Base-by-base conservation (phyloP, 1,139 yeast species). In the Candida frijolesensis region DNA sequence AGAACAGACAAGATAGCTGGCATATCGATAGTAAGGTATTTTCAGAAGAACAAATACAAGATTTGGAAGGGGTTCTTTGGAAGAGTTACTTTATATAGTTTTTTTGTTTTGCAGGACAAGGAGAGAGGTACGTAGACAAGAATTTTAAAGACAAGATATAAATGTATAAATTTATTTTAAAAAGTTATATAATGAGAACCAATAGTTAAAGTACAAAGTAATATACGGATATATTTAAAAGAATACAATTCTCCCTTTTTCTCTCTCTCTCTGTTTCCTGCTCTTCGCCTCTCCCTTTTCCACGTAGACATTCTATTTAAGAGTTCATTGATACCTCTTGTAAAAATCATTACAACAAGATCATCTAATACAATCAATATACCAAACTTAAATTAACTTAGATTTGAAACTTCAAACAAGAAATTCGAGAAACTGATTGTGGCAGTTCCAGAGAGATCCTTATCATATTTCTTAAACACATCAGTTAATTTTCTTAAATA, bases 1-100 rank as follows among this genome's bases (percentile, higher is more conserved):
- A 91, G 71, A 86, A 90, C 5, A 82, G 99, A 58, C 96, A 92
- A 52, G 99, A 95, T 63, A 90, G 97, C 0, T 95, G 99, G 99
- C 96, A 89, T 59, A 80, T 90, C 55, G 99, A 95, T 65, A 81
- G 89, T 53, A 78, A 78, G 59, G 84, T 83, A 7, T 95, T 95
- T 66, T 82, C 85, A 6, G 83, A 80, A 47, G 89, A 86, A 12
- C 96, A 94, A 67, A 75, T 91, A 47, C 96, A 91, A 61, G 97
- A 91, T 65, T 74, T 95, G 50, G 98, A 94, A 66, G 99, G 99
- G 42, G 97, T 94, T 3, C 72, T 92, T 41, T 87, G 96, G 88
- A 88, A 89, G 66, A 89, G 96, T 65, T 95, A 95, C 64, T 92
- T 91, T 69, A 90, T 92, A 37, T 90, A 68, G 45, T 27, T 15